phyloP scores from a whole-genome alignment of 805 yeast genomes.

The Cyberlindnera meyerae region DNA sequence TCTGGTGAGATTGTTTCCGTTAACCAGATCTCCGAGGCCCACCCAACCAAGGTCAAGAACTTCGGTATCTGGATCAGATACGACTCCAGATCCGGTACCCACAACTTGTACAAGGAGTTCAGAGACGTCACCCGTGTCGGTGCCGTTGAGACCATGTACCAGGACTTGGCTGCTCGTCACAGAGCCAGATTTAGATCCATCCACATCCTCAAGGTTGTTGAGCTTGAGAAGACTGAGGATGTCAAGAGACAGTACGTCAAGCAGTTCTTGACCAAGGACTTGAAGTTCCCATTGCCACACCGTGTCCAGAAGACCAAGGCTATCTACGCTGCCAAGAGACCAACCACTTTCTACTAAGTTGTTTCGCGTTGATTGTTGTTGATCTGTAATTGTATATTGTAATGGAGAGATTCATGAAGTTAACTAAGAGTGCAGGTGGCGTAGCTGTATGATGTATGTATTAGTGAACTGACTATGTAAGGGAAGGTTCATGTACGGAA shows the following conservation, averaged over 20 bases:
- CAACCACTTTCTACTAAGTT: slow-evolving; percentile 92
- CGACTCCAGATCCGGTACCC: slow-evolving; percentile 99
- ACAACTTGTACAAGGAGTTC: slow-evolving; percentile 99
- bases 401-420: slow-evolving; percentile 13
- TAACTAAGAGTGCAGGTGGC: not conserved
- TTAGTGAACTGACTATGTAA: too few species aligned
- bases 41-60: slow-evolving; percentile 99
- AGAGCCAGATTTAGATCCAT: slow-evolving; percentile 99
- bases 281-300: slow-evolving; percentile 99
- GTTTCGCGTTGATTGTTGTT: not conserved
- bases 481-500: slow-evolving; percentile 27
- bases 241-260: slow-evolving; percentile 99
- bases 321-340: slow-evolving; percentile 88
- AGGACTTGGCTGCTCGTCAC: slow-evolving; percentile 99
- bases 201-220: slow-evolving; percentile 99
- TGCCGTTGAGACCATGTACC: slow-evolving; percentile 98
- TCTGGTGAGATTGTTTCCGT: slow-evolving; percentile 98
- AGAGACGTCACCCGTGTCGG: slow-evolving; percentile 99
- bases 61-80: slow-evolving; percentile 99
- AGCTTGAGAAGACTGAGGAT: slow-evolving; percentile 94
- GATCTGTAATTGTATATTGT: slow-evolving; percentile 11
- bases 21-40: slow-evolving; percentile 86
- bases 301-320: slow-evolving; percentile 89
- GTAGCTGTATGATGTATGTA: too few species aligned
- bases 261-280: slow-evolving; percentile 92